phyloP scores from a whole-genome alignment of 2,329 filamentous ascomycete genomes.

The Ceratocystis eucalypticola region DNA sequence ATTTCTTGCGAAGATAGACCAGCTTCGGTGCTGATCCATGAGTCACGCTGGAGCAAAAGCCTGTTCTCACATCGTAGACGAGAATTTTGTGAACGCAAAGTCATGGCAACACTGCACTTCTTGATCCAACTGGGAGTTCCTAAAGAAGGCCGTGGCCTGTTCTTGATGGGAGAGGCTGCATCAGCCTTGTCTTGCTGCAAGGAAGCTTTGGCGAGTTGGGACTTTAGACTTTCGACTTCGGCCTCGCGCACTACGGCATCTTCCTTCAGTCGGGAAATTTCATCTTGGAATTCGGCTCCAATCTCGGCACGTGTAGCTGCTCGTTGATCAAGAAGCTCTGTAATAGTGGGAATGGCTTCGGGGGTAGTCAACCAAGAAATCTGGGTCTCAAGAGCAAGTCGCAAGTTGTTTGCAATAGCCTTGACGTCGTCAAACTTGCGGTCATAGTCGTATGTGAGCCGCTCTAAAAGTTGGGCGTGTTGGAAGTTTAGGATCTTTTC shows the following conservation, averaged over 20 bases:
- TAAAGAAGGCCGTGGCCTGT: background rate
- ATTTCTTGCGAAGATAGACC: background rate
- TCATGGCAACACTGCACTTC: background rate
- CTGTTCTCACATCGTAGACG: background rate
- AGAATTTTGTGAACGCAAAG: background rate
- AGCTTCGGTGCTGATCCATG: background rate
- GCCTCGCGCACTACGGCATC: background rate
- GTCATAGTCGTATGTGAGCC: background rate
- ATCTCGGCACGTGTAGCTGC: background rate
- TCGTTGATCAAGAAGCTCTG: background rate
- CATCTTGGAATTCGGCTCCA: background rate
- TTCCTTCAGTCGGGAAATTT: background rate
- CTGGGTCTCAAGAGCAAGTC: background rate
- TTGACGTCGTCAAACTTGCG: background rate
- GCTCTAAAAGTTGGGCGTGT: background rate
- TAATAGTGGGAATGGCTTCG: background rate
- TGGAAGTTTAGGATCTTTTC: background rate
- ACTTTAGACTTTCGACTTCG: background rate
- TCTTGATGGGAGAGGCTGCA: background rate
- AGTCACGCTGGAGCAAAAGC: background rate
- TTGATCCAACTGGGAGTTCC: background rate
- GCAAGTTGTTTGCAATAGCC: background rate
- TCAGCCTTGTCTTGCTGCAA: background rate
- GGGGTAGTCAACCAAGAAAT: background rate
- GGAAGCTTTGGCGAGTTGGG: background rate